Evolutionary conservation across 1,284 basidiomycete genomes (phyloP).

Genomic region (Farysia itapuensis): DNA sequence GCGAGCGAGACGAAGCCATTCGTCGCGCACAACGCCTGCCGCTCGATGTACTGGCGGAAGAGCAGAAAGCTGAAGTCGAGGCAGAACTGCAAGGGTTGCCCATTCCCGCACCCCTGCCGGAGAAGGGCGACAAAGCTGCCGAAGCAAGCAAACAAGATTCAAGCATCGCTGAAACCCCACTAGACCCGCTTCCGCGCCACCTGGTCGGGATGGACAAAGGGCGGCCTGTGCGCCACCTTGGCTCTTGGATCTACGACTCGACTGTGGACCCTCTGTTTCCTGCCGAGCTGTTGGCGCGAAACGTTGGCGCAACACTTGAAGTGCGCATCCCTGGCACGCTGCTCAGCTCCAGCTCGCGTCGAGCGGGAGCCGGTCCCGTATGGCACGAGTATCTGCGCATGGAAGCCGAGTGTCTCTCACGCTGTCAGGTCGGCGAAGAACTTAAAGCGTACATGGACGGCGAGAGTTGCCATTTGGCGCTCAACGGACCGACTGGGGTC

Average conservation of each 20-base stretch:
- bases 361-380: constrained; percentile 13
- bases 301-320: constrained; percentile 56
- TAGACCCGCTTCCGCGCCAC: constrained; percentile 33
- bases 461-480: constrained; percentile 4
- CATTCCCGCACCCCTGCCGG: background rate
- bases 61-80: constrained; percentile 13
- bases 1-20: constrained; percentile 44
- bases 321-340: constrained; percentile 52
- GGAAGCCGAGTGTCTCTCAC: constrained; percentile 11
- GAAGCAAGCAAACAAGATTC: background rate
- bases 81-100: constrained; percentile 4
- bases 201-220: constrained; percentile 52
- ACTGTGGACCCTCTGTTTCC: constrained; percentile 47
- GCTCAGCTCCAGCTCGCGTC: constrained; percentile 17
- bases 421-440: constrained; percentile 17
- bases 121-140: background rate
- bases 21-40: constrained; percentile 17
- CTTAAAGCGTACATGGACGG: constrained; percentile 24
- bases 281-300: constrained; percentile 49
- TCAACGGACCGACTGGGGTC: constrained; percentile 16
- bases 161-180: constrained; percentile 5
- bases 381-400: constrained; percentile 20
- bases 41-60: constrained; percentile 11
- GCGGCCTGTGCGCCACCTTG: constrained; percentile 50
- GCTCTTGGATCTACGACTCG: constrained; percentile 53